phyloP scores from a whole-genome alignment of 345 rosid genomes.

The Populus alba region DNA sequence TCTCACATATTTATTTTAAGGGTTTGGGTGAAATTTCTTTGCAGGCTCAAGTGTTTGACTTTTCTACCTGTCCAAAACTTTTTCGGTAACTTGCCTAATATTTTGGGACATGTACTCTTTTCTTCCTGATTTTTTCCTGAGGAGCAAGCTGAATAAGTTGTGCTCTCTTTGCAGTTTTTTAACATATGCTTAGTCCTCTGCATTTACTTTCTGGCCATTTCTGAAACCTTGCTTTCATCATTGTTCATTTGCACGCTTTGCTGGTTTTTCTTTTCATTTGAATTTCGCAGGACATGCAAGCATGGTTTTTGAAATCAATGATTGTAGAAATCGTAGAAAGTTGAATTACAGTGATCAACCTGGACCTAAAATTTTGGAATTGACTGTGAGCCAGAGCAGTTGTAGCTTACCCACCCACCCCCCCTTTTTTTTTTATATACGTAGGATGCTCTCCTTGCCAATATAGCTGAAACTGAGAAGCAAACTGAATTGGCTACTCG shows the following conservation, averaged over 20 bases:
- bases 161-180: not conserved
- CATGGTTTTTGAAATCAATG: not conserved
- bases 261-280: not conserved
- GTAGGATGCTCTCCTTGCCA: conserved; percentile 93
- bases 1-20: not conserved
- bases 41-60: not conserved
- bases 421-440: not conserved
- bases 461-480: conserved; percentile 86
- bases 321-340: not conserved
- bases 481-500: conserved; percentile 92
- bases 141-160: not conserved
- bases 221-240: not conserved
- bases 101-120: not conserved
- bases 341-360: not conserved
- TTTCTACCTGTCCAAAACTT: not conserved
- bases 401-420: not conserved
- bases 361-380: not conserved
- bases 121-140: not conserved
- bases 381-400: not conserved
- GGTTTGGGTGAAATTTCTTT: not conserved
- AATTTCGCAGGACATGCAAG: not conserved
- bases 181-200: not conserved
- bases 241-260: not conserved
- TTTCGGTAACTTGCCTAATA: not conserved
- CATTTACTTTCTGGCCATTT: not conserved